Conservation (phyloP, 768 basidiomycete species). For the Termitomyces heimii region DNA sequence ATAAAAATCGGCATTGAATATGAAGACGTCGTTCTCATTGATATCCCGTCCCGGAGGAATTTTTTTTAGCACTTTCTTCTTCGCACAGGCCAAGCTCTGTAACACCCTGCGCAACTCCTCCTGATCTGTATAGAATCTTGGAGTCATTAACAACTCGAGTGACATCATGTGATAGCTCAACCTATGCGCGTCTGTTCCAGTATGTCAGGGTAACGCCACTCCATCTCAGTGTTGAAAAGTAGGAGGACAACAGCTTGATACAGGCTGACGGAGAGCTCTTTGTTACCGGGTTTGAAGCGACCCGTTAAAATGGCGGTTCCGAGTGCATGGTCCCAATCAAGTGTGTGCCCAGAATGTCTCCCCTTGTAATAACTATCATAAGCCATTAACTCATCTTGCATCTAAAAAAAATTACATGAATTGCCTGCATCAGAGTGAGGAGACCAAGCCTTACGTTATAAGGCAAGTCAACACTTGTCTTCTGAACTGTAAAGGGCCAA, state of each 20-base stretch:
- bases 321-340: constrained; percentile 85
- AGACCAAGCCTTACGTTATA: constrained; percentile 32
- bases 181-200: constrained; percentile 65
- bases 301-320: constrained; percentile 77
- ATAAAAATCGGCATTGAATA: constrained; percentile 78
- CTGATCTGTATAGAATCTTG: constrained; percentile 43
- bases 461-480: constrained; percentile 47
- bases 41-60: constrained; percentile 76
- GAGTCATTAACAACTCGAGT: constrained; percentile 16
- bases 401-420: constrained; percentile 34
- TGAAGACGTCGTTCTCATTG: constrained; percentile 67
- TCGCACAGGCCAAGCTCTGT: constrained; percentile 90
- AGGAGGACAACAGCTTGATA: constrained; percentile 87
- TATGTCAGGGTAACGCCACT: constrained; percentile 64
- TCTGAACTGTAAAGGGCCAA: constrained; percentile 73
- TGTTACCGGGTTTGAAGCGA: constrained; percentile 58
- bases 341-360: constrained; percentile 68
- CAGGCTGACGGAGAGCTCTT: constrained; percentile 88
- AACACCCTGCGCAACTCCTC: constrained; percentile 75
- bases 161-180: constrained; percentile 29
- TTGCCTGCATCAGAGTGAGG: constrained; percentile 7
- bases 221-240: constrained; percentile 70
- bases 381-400: constrained; percentile 61
- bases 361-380: constrained; percentile 71
- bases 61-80: constrained; percentile 84